Evolutionary conservation across 2,329 filamentous ascomycete genomes (phyloP).

Genomic region (Aureobasidium melanogenum): DNA sequence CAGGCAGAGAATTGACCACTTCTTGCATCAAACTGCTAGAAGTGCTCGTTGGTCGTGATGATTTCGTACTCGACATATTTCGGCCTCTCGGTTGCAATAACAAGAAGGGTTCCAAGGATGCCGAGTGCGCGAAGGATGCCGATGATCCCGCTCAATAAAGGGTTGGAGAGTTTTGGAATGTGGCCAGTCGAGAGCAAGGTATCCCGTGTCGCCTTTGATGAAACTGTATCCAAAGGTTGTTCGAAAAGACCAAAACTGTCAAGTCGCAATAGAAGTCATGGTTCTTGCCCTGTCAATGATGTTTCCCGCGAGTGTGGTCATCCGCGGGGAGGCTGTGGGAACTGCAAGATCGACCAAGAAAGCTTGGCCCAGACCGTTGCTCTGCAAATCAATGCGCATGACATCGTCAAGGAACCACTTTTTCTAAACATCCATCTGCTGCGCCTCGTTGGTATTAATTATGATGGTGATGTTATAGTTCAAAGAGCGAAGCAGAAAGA

Average conservation of each 20-base stretch:
- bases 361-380: background rate
- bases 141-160: background rate
- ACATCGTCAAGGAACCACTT: background rate
- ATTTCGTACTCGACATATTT: conserved; percentile 9
- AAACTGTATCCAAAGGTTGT: background rate
- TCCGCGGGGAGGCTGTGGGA: background rate
- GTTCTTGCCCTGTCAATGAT: background rate
- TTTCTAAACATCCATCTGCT: background rate
- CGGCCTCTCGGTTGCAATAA: background rate
- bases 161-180: background rate
- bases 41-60: conserved; percentile 9
- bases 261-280: background rate
- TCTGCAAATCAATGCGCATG: background rate
- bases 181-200: background rate
- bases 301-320: background rate
- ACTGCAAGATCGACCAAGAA: background rate
- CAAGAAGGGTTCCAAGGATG: background rate
- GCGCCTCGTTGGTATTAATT: background rate
- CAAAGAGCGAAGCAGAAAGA: background rate
- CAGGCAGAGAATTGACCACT: conserved; percentile 30
- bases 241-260: background rate
- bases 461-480: background rate
- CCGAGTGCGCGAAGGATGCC: background rate
- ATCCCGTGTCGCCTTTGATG: background rate
- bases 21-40: conserved; percentile 31